Conservation (phyloP, 1,139 yeast species). For the Trichomonascaceae sp. region DNA sequence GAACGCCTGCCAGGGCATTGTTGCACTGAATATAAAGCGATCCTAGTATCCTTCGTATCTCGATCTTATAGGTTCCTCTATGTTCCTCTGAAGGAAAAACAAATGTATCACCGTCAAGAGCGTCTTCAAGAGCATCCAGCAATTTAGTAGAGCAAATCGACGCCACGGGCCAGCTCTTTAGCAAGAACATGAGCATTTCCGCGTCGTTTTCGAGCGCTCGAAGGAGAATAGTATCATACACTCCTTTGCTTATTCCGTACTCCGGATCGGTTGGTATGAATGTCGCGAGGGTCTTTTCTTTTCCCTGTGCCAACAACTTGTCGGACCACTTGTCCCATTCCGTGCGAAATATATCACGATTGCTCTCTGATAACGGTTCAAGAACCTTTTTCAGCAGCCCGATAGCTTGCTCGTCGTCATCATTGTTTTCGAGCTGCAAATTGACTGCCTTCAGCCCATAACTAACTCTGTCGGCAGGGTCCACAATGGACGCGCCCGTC, state of each 20-base stretch:
- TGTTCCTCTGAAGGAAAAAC: neutral
- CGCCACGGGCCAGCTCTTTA: constrained; percentile 44
- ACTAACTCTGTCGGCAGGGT: constrained; percentile 37
- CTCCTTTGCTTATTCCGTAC: constrained; percentile 27
- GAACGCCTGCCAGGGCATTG: constrained; percentile 50
- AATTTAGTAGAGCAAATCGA: constrained; percentile 37
- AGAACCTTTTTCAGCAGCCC: constrained; percentile 35
- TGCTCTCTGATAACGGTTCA: constrained; percentile 17
- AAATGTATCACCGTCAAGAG: constrained; percentile 22
- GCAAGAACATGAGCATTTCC: constrained; percentile 27
- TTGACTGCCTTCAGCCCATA: constrained; percentile 57
- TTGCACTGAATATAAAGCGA: constrained; percentile 42
- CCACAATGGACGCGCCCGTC: constrained; percentile 46
- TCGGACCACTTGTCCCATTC: constrained; percentile 63
- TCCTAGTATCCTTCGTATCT: constrained; percentile 39
- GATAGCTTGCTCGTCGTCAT: constrained; percentile 48
- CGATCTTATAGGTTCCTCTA: neutral
- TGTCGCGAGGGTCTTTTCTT: constrained; percentile 36
- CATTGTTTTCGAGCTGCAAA: constrained; percentile 31
- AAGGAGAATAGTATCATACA: constrained; percentile 42
- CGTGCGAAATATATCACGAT: constrained; percentile 8
- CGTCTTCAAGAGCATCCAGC: constrained; percentile 39
- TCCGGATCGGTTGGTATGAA: constrained; percentile 37
- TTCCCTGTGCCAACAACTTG: constrained; percentile 38
- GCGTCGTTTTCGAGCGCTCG: constrained; percentile 33